phyloP scores from a whole-genome alignment of 306 rosid genomes.

The Potentilla sterilis region DNA sequence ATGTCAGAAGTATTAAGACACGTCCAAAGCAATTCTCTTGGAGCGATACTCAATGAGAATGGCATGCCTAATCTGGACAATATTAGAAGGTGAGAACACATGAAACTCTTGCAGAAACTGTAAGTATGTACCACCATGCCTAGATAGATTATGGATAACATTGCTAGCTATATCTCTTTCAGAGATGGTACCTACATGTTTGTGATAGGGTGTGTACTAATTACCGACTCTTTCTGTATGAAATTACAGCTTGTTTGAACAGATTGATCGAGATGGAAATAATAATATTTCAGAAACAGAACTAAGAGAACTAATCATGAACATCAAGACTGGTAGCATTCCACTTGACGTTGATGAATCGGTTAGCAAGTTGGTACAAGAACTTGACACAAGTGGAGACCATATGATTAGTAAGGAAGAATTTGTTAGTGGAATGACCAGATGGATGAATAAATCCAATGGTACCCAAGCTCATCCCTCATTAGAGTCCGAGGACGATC shows the following conservation, averaged over 20 bases:
- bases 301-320: constrained; percentile 14
- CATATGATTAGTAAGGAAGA: constrained; percentile 17
- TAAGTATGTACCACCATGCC: neutral
- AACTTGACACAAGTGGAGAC: constrained; percentile 25
- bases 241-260: constrained; percentile 19
- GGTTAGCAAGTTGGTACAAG: constrained; percentile 15
- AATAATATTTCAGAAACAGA: constrained; percentile 13
- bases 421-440: constrained; percentile 18
- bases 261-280: constrained; percentile 23
- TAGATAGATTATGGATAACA: neutral
- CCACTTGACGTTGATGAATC: constrained; percentile 5
- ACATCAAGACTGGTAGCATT: constrained; percentile 14
- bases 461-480: neutral
- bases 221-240: neutral
- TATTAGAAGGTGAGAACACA: constrained; percentile 11
- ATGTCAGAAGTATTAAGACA: constrained; percentile 21
- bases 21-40: constrained; percentile 13
- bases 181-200: neutral
- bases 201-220: neutral
- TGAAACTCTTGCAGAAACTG: neutral
- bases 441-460: constrained; percentile 16
- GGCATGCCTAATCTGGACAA: constrained; percentile 13
- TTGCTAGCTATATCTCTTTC: neutral
- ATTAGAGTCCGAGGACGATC: constrained; percentile 13
- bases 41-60: constrained; percentile 1